Conservation (phyloP, 768 basidiomycete genomes). For the Porpolomopsis calyptriformis region DNA sequence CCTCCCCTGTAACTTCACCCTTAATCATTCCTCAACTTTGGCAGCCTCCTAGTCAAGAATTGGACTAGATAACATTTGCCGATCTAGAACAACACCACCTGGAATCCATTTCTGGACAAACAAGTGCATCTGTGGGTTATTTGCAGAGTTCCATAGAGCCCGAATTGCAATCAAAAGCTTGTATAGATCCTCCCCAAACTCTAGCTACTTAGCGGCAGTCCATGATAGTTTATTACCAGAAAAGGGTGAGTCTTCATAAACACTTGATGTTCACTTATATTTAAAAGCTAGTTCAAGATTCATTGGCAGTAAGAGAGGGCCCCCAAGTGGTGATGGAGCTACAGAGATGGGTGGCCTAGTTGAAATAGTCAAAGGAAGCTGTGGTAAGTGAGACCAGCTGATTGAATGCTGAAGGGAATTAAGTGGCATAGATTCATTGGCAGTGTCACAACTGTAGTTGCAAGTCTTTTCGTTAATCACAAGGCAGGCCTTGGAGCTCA, state of each 20-base stretch:
- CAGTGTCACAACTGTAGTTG: no score
- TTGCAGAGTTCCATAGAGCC: conserved; percentile 14
- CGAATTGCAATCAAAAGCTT: conserved; percentile 11
- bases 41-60: no score
- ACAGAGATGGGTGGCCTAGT: conserved; percentile 1
- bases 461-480: no score
- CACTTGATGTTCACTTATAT: conserved; percentile 1
- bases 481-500: no score
- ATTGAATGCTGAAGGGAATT: no score
- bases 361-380: background rate
- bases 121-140: conserved; percentile 23
- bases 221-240: conserved; percentile 1
- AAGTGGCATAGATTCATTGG: no score
- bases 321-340: conserved; percentile 1
- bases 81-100: conserved; percentile 13
- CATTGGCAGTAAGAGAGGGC: conserved; percentile 2
- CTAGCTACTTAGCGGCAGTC: conserved; percentile 2
- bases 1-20: conserved; percentile 13
- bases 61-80: conserved; percentile 14
- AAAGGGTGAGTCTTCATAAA: background rate
- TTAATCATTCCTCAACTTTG: conserved; percentile 9
- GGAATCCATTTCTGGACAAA: conserved; percentile 24
- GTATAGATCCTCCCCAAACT: conserved; percentile 7
- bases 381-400: no score
- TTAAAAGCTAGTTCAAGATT: conserved; percentile 3